Conservation (phyloP, 106 monocot genomes). For the Hemerocallis citrina region DNA sequence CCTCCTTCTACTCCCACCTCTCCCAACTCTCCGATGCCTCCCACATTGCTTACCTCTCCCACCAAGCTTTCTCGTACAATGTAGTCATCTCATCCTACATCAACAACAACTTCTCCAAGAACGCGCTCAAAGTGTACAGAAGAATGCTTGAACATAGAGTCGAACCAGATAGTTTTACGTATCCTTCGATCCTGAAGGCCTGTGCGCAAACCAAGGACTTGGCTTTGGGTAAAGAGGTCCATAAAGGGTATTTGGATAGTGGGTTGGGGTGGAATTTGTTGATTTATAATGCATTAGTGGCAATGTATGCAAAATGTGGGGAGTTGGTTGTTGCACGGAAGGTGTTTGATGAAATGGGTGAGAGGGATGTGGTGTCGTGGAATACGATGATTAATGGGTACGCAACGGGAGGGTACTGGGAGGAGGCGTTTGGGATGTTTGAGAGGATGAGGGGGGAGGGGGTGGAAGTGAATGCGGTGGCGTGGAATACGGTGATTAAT, state of each 20-base stretch:
- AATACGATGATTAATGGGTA: slow-evolving; percentile 59
- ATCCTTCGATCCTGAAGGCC: slow-evolving; percentile 49
- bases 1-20: slow-evolving; percentile 35
- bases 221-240: slow-evolving; percentile 25
- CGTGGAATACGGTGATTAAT: slow-evolving; percentile 32
- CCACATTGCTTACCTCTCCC: slow-evolving; percentile 10
- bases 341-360: slow-evolving; percentile 65
- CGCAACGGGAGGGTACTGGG: slow-evolving; percentile 29
- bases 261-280: slow-evolving; percentile 19
- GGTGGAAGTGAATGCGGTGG: slow-evolving; percentile 21
- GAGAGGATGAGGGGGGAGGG: slow-evolving; percentile 21
- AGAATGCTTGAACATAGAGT: slow-evolving; percentile 33
- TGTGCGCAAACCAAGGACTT: slow-evolving; percentile 42
- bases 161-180: slow-evolving; percentile 33
- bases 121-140: slow-evolving; percentile 18
- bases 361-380: slow-evolving; percentile 62
- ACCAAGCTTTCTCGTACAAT: slow-evolving; percentile 27
- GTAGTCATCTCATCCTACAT: slow-evolving; percentile 47
- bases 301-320: slow-evolving; percentile 22
- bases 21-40: slow-evolving; percentile 21
- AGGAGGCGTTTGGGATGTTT: slow-evolving; percentile 31
- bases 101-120: not conserved
- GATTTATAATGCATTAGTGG: slow-evolving; percentile 41
- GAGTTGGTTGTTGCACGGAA: slow-evolving; percentile 34
- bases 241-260: not conserved